These are phyloP conservation scores for Aspergillus glaucus DNA, from an alignment of 2,329 filamentous ascomycete species.

Conservation along the genomic window DNA sequence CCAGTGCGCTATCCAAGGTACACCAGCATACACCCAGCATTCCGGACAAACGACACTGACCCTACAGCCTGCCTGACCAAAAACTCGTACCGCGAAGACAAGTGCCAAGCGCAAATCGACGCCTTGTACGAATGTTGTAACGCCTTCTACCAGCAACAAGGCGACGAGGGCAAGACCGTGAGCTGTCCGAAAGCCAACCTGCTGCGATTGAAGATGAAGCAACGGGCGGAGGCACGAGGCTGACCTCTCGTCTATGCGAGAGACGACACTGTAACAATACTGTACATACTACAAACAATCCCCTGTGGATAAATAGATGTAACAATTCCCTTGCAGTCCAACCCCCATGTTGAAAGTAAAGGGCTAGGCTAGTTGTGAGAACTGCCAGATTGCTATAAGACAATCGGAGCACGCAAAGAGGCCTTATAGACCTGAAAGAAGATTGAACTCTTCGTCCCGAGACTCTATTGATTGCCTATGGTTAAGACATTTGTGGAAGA, in stretches of 20 bases:
- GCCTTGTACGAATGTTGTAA: slow-evolving; percentile 92
- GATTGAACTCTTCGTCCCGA: slow-evolving; percentile 82
- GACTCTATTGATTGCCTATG: slow-evolving; percentile 98
- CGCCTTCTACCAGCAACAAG: slow-evolving; percentile 73
- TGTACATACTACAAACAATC: not conserved
- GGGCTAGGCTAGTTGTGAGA: slow-evolving; percentile 64
- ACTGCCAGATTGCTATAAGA: slow-evolving; percentile 74
- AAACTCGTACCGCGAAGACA: slow-evolving; percentile 79
- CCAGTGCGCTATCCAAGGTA: slow-evolving; percentile 87
- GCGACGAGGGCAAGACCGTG: slow-evolving; percentile 66
- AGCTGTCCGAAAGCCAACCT: slow-evolving; percentile 82
- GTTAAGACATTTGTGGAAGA: slow-evolving; percentile 47
- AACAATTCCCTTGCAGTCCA: slow-evolving; percentile 45
- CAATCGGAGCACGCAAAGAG: slow-evolving; percentile 96
- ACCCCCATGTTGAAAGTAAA: slow-evolving; percentile 47
- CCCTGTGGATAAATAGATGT: slow-evolving; percentile 25
- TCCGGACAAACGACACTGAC: slow-evolving; percentile 2
- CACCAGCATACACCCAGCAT: slow-evolving; percentile 8
- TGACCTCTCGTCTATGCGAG: slow-evolving; percentile 8
- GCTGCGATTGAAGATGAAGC: slow-evolving; percentile 77
- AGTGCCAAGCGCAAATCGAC: slow-evolving; percentile 70
- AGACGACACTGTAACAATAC: slow-evolving; percentile 3
- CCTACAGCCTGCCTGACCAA: slow-evolving; percentile 70
- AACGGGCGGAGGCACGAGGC: slow-evolving; percentile 47
- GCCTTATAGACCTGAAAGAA: slow-evolving; percentile 81